phyloP scores from a whole-genome alignment of 1,139 yeast species.

The Hansenula anomala region DNA sequence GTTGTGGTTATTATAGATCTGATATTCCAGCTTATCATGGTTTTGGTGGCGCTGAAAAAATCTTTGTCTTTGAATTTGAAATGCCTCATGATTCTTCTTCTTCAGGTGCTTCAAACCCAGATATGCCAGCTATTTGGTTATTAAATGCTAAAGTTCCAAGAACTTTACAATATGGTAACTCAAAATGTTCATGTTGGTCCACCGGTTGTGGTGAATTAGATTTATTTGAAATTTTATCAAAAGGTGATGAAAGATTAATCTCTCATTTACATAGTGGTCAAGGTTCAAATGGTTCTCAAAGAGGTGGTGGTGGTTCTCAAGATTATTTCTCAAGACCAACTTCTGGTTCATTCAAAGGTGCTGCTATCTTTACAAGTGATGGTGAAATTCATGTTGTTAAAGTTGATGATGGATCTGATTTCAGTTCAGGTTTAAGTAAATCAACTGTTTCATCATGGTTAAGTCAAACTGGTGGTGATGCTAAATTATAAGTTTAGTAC shows the following conservation, averaged over 20 bases:
- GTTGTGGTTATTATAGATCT: slow-evolving; percentile 84
- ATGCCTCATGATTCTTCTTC: slow-evolving; percentile 72
- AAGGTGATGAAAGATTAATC: slow-evolving; percentile 72
- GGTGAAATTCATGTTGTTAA: slow-evolving; percentile 51
- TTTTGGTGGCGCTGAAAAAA: slow-evolving; percentile 70
- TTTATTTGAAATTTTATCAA: slow-evolving; percentile 71
- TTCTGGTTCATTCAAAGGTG: slow-evolving; percentile 75
- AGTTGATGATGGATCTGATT: slow-evolving; percentile 56
- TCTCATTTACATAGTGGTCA: slow-evolving; percentile 86
- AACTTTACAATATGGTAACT: slow-evolving; percentile 80
- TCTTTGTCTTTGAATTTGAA: slow-evolving; percentile 83
- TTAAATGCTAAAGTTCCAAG: slow-evolving; percentile 93
- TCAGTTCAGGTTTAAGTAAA: slow-evolving; percentile 49
- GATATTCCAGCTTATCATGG: slow-evolving; percentile 94
- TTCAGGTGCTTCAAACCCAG: slow-evolving; percentile 45
- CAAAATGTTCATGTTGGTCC: slow-evolving; percentile 88
- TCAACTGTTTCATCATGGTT: slow-evolving; percentile 56
- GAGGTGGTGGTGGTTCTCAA: slow-evolving; percentile 82
- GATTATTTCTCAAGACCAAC: slow-evolving; percentile 88
- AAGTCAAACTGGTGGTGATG: slow-evolving; percentile 43
- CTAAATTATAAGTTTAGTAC: slow-evolving; percentile 21
- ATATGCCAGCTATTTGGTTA: slow-evolving; percentile 97
- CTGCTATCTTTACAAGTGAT: slow-evolving; percentile 68
- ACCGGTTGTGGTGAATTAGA: slow-evolving; percentile 98
- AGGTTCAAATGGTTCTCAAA: slow-evolving; percentile 49